Evolutionary conservation across 495 filamentous ascomycete genomes (phyloP), one percentile per base, ranked within the genome.

Genomic region (Pyrenula massariospora): DNA sequence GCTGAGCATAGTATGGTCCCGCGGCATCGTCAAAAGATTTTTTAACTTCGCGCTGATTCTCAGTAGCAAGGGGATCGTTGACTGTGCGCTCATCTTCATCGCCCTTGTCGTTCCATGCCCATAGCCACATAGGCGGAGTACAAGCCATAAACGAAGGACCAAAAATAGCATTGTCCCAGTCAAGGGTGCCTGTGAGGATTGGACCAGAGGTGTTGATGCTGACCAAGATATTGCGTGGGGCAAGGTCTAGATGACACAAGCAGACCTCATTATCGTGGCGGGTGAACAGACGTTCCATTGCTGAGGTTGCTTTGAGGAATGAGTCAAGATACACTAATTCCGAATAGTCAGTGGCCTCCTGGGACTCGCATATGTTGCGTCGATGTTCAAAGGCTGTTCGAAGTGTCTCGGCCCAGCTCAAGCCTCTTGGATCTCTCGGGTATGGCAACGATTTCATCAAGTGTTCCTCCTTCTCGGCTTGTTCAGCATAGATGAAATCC

Each of bases 111-210:
- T 61, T 19, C 31, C 31, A 42, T 8, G 31, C 31, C 63, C 64
- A 68, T 0, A 55, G 57, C 71, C 71, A 73, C 5, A 63, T 57
- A 11, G 71, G 71, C 1, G 71, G 70, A 10, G 50, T 50, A 50
- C 66, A 71, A 25, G 55, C 61, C 52, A 67, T 62, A 25, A 69
- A 67, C 20, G 50, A 52, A 0, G 71, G 71, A n/a, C 59, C 66
- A 42, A 73, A 67, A n/a, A 67, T 31, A 10, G 71, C 63, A 20
- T 60, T 63, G 42, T 74, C 71, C 71, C 71, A 74, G 56, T 74
- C 70, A 1, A 73, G 55, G 25, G 72, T 63, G 0, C 61, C 69
- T 0, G 64, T 61, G 19, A 71, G 61, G 15, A 55, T 51, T 2
- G 60, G 54, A 0, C 55, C 22, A 2, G 49, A 51, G 2, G 59